Evolutionary conservation across 345 rosid genomes (phyloP), one percentile per base, ranked within the genome.

Genomic region (Pelargonium nanum): DNA sequence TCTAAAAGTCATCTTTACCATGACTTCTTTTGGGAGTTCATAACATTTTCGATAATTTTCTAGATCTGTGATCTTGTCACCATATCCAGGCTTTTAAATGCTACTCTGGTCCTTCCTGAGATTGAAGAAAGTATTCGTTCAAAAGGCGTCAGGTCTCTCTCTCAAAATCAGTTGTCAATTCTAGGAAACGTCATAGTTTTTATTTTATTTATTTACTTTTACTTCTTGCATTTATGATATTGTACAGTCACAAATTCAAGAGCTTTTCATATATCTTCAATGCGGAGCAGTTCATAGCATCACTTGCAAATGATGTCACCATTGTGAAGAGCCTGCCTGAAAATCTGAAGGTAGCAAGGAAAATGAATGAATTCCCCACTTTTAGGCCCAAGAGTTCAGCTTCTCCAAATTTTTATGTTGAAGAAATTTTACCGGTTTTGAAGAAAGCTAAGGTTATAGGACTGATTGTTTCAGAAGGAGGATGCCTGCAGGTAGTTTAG

Each of bases 61-160:
- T 88, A 94, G 97, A 85, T 94, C 74, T 90, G 97, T 83, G 99
- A 94, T 88, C 97, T 94, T 85, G 99, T 94, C 79, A 81, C 91
- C 80, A 83, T 94, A 78, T 82, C 99, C 84, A 90, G 97, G 91
- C 99, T 94, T 80, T 73, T 94, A 70, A 94, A 94, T 86, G 99
- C 97, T 80, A 94, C 99, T 64, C 99, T 94, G 77, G 85, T 90
- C 80, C 80, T 94, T 82, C 99, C 99, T 63, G 99, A 94, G 84
- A 82, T 94, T 74, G 97, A 94, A 80, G 84, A 88, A 69, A 81
- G 84, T 82, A 84, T 85, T 65, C 93, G 81, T 65, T 82, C 95
- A 23, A 94, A 88, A 82, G 93, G 91, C 75, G 70, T 94, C 71
- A 94, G 97, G 97, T 94, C 65, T 28, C 55, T 50, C 21, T 40